Evolutionary conservation across 2,329 filamentous ascomycete genomes (phyloP).

Genomic region (Aspergillus aculeatinus): DNA sequence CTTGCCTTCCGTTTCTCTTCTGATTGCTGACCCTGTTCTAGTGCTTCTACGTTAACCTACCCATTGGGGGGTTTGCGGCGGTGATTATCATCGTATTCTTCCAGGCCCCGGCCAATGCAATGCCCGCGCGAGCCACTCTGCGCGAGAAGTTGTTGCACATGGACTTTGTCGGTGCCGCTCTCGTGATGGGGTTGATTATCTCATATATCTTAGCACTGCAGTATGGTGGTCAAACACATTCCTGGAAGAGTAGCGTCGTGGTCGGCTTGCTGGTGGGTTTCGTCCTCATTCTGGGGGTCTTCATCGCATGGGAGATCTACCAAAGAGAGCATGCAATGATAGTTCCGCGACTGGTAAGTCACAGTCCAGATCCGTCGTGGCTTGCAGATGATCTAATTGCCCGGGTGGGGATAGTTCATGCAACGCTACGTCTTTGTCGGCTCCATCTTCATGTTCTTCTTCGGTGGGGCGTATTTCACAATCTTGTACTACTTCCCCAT

Average conservation of each 20-base stretch:
- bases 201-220: too few relatives aligned
- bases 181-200: conserved; percentile 34
- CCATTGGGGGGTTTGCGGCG: conserved; percentile 15
- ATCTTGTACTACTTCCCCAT: conserved; percentile 47
- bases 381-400: conserved; percentile 30
- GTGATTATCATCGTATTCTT: conserved; percentile 30
- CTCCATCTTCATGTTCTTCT: conserved; percentile 22
- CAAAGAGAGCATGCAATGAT: too few relatives aligned
- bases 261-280: too few relatives aligned
- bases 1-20: too few relatives aligned
- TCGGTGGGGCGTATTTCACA: conserved; percentile 21
- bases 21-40: too few relatives aligned
- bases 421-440: neutral
- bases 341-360: too few relatives aligned
- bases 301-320: too few relatives aligned
- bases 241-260: too few relatives aligned
- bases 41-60: conserved; percentile 33
- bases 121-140: conserved; percentile 14
- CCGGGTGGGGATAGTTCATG: conserved; percentile 26
- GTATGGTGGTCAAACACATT: too few relatives aligned
- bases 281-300: too few relatives aligned
- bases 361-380: conserved; percentile 23
- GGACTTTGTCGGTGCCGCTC: conserved; percentile 34
- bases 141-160: neutral
- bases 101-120: neutral